phyloP scores from a whole-genome alignment of 495 filamentous ascomycete species.

The Aspergillus coremiiformis region DNA sequence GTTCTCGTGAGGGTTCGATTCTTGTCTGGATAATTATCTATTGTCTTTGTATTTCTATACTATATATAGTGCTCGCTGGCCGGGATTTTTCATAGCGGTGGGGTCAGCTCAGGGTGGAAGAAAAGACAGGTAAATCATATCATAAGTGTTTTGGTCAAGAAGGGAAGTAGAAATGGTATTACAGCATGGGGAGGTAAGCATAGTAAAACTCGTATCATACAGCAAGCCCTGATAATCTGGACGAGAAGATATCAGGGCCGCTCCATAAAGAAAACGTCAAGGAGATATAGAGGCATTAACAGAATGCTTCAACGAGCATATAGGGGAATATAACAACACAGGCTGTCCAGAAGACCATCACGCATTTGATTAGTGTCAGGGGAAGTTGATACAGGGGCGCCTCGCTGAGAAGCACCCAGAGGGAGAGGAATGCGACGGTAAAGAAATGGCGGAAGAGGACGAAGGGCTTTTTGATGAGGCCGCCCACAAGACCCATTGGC shows the following conservation, averaged over 20 bases:
- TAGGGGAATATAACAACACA: constrained; percentile 85
- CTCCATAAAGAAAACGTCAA: neutral
- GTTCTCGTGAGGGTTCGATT: too few species aligned
- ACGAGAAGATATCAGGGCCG: neutral
- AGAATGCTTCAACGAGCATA: constrained; percentile 43
- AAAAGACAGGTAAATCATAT: neutral
- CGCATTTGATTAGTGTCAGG: constrained; percentile 49
- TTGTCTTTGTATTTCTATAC: neutral
- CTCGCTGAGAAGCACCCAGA: constrained; percentile 64
- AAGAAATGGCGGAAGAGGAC: constrained; percentile 92
- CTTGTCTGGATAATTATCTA: too few species aligned
- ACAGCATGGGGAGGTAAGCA: constrained; percentile 2
- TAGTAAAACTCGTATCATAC: neutral
- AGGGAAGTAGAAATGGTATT: neutral
- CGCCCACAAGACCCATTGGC: constrained; percentile 76
- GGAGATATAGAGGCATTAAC: constrained; percentile 10
- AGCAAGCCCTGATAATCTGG: neutral
- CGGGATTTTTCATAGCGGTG: too few species aligned
- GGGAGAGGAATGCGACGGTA: constrained; percentile 77
- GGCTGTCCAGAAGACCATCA: constrained; percentile 76
- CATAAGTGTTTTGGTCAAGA: neutral
- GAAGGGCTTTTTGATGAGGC: constrained; percentile 68
- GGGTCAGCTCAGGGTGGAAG: too few species aligned
- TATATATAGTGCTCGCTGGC: too few species aligned
- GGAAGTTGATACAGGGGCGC: constrained; percentile 54